A percentile compares a stretch with the other conserved stretches of the same genome.
Conservation (phyloP, 164 flowering plant species). For the Houttuynia cordata region DNA sequence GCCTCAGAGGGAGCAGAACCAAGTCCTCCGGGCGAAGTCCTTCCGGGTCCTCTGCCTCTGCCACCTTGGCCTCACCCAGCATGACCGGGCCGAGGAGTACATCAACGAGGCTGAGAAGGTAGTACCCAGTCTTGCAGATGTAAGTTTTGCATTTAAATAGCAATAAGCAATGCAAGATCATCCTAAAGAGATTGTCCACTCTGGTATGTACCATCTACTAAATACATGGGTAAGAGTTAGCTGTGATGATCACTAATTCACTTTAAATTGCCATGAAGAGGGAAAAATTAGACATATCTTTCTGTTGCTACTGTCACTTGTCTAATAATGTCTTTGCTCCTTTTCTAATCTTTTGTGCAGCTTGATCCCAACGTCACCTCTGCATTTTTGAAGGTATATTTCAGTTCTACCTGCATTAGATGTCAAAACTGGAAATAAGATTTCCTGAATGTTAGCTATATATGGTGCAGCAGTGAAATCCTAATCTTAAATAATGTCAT, state of each 20-base stretch:
- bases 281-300: neutral
- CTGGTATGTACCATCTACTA: neutral
- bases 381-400: slow-evolving; percentile 78
- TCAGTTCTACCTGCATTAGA: neutral
- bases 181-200: neutral
- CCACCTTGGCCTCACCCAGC: slow-evolving; percentile 66
- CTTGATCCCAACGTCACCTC: slow-evolving; percentile 70
- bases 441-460: too few species aligned
- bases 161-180: too few species aligned
- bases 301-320: neutral
- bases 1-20: slow-evolving; percentile 47
- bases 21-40: slow-evolving; percentile 68
- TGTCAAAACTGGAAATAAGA: neutral
- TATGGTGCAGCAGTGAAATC: too few species aligned
- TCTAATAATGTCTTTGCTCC: slow-evolving; percentile 1
- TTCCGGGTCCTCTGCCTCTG: slow-evolving; percentile 84
- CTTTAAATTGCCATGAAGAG: neutral
- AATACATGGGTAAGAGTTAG: neutral
- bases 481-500: too few species aligned
- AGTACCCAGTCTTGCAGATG: neutral
- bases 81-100: slow-evolving; percentile 86
- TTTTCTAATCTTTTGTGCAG: slow-evolving; percentile 28
- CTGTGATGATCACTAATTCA: neutral
- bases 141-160: too few species aligned
- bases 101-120: slow-evolving; percentile 88